A percentile compares a stretch with the other conserved stretches of the same genome.
These are phyloP conservation scores for Hymenoscyphus fructigenus DNA, from an alignment of 2,329 filamentous ascomycete genomes.

Conservation along the genomic window DNA sequence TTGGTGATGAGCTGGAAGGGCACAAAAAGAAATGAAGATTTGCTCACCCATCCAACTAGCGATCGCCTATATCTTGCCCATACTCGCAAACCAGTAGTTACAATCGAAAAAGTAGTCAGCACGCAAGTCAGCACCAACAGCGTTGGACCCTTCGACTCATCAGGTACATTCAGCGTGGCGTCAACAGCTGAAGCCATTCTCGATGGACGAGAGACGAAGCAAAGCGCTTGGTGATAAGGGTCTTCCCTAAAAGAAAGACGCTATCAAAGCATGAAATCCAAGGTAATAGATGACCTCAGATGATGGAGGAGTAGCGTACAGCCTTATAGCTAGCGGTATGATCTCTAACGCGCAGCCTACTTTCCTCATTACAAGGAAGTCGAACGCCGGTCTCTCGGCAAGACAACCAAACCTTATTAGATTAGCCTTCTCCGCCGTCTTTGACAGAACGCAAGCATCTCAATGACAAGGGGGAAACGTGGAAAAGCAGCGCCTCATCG, in stretches of 20 bases:
- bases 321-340: background rate
- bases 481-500: background rate
- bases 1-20: background rate
- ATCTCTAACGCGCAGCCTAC: background rate
- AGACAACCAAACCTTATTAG: background rate
- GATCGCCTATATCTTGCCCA: constrained; percentile 6
- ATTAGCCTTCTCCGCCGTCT: background rate
- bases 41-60: constrained; percentile 5
- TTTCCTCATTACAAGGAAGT: background rate
- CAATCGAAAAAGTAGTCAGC: constrained; percentile 37
- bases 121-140: constrained; percentile 37
- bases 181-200: background rate
- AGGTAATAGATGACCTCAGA: background rate
- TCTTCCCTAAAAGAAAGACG: background rate
- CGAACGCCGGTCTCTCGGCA: background rate
- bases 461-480: background rate
- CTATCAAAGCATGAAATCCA: background rate
- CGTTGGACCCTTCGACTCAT: constrained; percentile 29
- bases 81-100: constrained; percentile 34
- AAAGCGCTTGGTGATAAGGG: background rate
- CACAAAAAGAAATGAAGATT: background rate
- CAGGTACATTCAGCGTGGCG: background rate
- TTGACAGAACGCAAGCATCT: background rate
- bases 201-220: background rate
- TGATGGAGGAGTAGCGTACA: background rate